These are phyloP conservation scores for Austroboletus festivus DNA, from an alignment of 768 basidiomycete genomes.

Conservation along the genomic window DNA sequence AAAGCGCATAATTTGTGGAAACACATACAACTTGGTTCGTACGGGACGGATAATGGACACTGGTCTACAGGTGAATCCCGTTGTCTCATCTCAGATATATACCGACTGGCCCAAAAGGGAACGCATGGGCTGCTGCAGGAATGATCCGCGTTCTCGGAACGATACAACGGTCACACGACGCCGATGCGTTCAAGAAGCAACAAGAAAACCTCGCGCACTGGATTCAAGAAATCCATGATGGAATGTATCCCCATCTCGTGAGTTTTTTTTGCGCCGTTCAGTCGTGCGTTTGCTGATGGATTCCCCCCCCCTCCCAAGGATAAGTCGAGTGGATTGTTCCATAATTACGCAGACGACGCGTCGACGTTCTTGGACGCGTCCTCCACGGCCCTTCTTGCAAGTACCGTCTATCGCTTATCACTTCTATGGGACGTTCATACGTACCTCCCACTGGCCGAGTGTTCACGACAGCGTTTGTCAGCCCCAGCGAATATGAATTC, in stretches of 20 bases:
- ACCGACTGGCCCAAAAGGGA: conserved; percentile 44
- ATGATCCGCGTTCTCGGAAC: conserved; percentile 82
- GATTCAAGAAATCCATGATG: conserved; percentile 71
- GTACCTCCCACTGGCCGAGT: conserved; percentile 57
- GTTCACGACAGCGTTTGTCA: conserved; percentile 41
- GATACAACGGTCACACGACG: conserved; percentile 59
- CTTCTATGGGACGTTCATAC: conserved; percentile 47
- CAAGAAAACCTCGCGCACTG: conserved; percentile 59
- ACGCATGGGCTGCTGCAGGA: conserved; percentile 87
- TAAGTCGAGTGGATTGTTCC: conserved; percentile 37
- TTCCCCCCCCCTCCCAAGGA: background rate
- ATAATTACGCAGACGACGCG: conserved; percentile 66
- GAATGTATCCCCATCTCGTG: conserved; percentile 61
- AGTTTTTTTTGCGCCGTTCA: conserved; percentile 21
- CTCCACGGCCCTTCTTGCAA: conserved; percentile 71
- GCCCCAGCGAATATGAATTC: conserved; percentile 17
- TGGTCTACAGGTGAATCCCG: conserved; percentile 69
- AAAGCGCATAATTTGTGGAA: conserved; percentile 61
- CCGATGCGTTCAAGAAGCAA: conserved; percentile 45
- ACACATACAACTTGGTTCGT: conserved; percentile 63
- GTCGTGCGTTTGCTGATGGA: background rate
- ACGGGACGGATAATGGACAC: conserved; percentile 58
- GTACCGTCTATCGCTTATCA: conserved; percentile 72
- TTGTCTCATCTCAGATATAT: background rate
- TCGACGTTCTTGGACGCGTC: conserved; percentile 69